Evolutionary conservation across 768 basidiomycete genomes (phyloP), one percentile per base, ranked within the genome.

Genomic region (Pleurotus pulmonarius): DNA sequence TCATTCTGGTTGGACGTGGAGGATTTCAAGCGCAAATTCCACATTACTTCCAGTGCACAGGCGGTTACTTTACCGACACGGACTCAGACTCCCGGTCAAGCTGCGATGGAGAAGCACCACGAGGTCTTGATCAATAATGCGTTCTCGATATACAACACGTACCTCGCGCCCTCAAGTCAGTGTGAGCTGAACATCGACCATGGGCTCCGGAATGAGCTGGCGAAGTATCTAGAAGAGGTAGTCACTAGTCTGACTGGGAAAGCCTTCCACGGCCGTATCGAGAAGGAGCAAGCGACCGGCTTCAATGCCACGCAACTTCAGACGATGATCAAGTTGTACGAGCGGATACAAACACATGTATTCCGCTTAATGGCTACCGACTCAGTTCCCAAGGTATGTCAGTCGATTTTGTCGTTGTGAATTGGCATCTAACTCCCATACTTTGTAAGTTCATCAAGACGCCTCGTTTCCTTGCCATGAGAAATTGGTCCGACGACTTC

Each of bases 161-260:
- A 98, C 66, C 86, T 99, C 20, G 97, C 96, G 0, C 95, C 94
- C 1, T 92, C 94, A 25, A 95, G 93, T 69, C 90, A 88, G 58
- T 92, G 89, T 73, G 97, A 98, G 73, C 83, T 99, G 59, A 99
- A 99, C 73, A 99, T 99, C 62, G 97, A 99, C 67, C 97, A 99
- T 69, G 92, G 90, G 39, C 78, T 99, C 39, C 87, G 97, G 59
- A 94, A 93, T 62, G 97, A 98, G 72, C 79, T 99, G 52, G 90
- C 92, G 57, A 90, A 87, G 62, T 98, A 98, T 69, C 80, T 99
- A 59, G 89, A 88, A 70, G 92, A 97, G 53, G 90, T 94, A 24
- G 89, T 95, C 61, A 87, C 86, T 47, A 86, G 74, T 61, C 63
- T 88, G 62, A 86, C 87, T 2, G 90, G 90, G 43, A 91, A 89